A percentile compares a stretch with the other conserved stretches of the same genome.
These are phyloP conservation scores for Daldinia sp. DNA, from an alignment of 2,329 filamentous ascomycete species.

Conservation along the genomic window DNA sequence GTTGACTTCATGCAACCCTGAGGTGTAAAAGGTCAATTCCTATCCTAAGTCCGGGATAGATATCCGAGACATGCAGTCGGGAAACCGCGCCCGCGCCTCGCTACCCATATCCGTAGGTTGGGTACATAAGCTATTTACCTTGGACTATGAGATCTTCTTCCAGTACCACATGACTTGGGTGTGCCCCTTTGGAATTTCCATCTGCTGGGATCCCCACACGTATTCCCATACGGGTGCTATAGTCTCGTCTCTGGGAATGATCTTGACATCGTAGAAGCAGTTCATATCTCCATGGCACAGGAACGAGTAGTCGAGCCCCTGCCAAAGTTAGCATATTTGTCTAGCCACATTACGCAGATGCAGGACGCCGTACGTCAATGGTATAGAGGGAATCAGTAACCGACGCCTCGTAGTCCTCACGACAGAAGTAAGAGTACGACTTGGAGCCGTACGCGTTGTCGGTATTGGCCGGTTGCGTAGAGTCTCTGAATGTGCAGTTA, in stretches of 20 bases:
- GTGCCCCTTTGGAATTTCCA: conserved; percentile 19
- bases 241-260: neutral
- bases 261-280: conserved; percentile 34
- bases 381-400: conserved; percentile 16
- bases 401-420: neutral
- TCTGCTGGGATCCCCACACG: conserved; percentile 26
- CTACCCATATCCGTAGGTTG: neutral
- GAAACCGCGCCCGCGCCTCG: neutral
- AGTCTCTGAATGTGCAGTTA: conserved; percentile 30
- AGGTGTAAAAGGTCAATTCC: neutral
- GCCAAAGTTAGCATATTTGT: neutral
- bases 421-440: conserved; percentile 24
- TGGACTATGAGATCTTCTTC: conserved; percentile 7
- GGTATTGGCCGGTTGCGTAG: conserved; percentile 24
- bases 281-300: conserved; percentile 28
- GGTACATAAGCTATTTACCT: neutral
- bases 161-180: conserved; percentile 28
- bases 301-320: conserved; percentile 28
- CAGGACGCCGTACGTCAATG: conserved; percentile 8
- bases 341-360: neutral
- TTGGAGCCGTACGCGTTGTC: conserved; percentile 25
- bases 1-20: neutral
- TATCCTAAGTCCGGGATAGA: neutral
- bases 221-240: conserved; percentile 25
- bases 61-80: neutral